Conservation (phyloP, 768 basidiomycete genomes). For the Tylopilus balloui region DNA sequence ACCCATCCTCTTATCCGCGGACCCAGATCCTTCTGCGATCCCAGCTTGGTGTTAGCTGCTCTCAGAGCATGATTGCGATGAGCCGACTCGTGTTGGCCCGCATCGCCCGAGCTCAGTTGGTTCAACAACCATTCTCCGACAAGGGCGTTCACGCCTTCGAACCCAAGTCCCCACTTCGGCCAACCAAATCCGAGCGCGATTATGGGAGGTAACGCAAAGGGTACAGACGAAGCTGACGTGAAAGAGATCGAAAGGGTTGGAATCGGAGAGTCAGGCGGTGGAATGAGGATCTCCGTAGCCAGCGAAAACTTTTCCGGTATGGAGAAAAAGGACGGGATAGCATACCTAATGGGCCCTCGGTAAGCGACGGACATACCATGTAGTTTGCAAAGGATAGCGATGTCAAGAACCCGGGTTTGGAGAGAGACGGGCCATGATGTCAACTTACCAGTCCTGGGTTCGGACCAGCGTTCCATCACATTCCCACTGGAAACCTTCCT, state of each 20-base stretch:
- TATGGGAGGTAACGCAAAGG: slow-evolving; percentile 70
- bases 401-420: neutral
- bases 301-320: slow-evolving; percentile 78
- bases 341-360: slow-evolving; percentile 52
- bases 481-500: slow-evolving; percentile 74
- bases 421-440: neutral
- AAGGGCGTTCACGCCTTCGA: slow-evolving; percentile 84
- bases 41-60: neutral
- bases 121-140: slow-evolving; percentile 68
- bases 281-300: slow-evolving; percentile 50
- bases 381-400: neutral
- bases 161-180: slow-evolving; percentile 68
- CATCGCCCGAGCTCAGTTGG: slow-evolving; percentile 31
- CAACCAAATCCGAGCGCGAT: slow-evolving; percentile 84
- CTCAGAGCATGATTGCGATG: neutral
- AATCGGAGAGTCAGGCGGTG: slow-evolving; percentile 31
- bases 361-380: slow-evolving; percentile 3
- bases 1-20: slow-evolving; percentile 68
- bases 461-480: slow-evolving; percentile 64
- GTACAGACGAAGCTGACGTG: slow-evolving; percentile 77
- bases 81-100: neutral
- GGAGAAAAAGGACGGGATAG: slow-evolving; percentile 69
- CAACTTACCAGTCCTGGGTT: slow-evolving; percentile 78
- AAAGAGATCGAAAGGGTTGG: slow-evolving; percentile 70
- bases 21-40: neutral